Evolutionary conservation across 2,329 filamentous ascomycete species (phyloP).

Genomic region (Gnomoniopsis smithogilvyi): DNA sequence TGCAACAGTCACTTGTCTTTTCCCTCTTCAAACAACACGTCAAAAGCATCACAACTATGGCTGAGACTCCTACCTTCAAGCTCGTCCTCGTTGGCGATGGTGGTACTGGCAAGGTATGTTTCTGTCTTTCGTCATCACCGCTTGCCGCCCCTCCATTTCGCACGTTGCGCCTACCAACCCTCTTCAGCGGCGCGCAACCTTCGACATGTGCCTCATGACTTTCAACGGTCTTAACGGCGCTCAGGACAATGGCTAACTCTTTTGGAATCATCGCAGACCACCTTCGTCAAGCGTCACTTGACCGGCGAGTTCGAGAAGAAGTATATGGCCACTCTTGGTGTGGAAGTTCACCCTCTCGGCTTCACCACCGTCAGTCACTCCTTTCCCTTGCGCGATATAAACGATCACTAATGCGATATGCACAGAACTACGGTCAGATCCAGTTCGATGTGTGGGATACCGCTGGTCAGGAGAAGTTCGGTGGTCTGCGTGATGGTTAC

Average conservation of each 20-base stretch:
- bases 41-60: conserved; percentile 54
- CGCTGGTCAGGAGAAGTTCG: conserved; percentile 98
- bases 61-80: conserved; percentile 88
- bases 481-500: conserved; percentile 98
- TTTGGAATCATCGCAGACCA: conserved; percentile 64
- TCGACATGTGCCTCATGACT: conserved; percentile 19
- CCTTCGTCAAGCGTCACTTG: conserved; percentile 99
- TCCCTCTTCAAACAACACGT: conserved; percentile 6
- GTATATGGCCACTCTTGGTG: conserved; percentile 99
- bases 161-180: conserved; percentile 15
- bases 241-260: conserved; percentile 6
- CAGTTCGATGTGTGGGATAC: conserved; percentile 99
- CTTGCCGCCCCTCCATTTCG: conserved; percentile 13
- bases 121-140: conserved; percentile 13
- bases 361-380: conserved; percentile 85
- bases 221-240: background rate
- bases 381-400: conserved; percentile 20
- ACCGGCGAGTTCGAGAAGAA: conserved; percentile 99
- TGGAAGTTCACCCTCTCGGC: conserved; percentile 96
- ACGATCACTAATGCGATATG: conserved; percentile 13
- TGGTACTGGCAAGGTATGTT: conserved; percentile 94
- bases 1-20: conserved; percentile 12
- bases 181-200: conserved; percentile 12
- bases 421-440: conserved; percentile 87
- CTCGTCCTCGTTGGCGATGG: conserved; percentile 99